Conservation (phyloP, 257 asterid species). For the Ilex aquifolium region DNA sequence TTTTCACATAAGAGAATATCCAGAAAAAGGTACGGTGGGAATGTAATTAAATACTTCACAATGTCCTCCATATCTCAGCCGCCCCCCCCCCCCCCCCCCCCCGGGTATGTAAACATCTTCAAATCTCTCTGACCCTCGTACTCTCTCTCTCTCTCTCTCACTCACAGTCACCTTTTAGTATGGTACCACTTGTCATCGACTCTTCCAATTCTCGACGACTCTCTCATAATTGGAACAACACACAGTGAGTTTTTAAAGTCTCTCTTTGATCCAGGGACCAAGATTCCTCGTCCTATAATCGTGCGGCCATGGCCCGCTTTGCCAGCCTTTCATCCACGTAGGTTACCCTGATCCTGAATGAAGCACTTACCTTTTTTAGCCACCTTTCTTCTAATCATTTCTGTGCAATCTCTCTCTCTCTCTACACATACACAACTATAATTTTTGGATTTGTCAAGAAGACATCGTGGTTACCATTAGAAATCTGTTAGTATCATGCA, state of each 20-base stretch:
- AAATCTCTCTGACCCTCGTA: slow-evolving; percentile 4
- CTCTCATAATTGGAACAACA: not conserved
- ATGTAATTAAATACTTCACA: too few species aligned
- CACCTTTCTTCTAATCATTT: not conserved
- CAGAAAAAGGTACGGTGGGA: not conserved
- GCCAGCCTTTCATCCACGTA: not conserved
- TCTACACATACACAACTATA: too few species aligned
- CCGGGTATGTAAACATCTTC: not conserved
- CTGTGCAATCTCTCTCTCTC: too few species aligned
- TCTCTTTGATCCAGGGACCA: not conserved
- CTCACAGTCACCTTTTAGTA: not conserved
- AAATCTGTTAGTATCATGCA: not conserved
- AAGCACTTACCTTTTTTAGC: not conserved
- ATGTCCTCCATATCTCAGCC: too few species aligned
- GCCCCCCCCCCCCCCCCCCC: too few species aligned
- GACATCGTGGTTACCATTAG: too few species aligned
- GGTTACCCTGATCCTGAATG: too few species aligned
- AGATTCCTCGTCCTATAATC: not conserved
- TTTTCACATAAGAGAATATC: not conserved
- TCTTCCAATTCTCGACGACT: not conserved
- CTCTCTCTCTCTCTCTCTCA: not conserved
- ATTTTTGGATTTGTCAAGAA: too few species aligned
- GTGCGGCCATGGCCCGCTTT: not conserved
- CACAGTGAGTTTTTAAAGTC: not conserved
- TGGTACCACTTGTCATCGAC: too few species aligned